These are phyloP conservation scores for Ophiostoma tasmaniense DNA, from an alignment of 2,329 filamentous ascomycete genomes.

Conservation along the genomic window DNA sequence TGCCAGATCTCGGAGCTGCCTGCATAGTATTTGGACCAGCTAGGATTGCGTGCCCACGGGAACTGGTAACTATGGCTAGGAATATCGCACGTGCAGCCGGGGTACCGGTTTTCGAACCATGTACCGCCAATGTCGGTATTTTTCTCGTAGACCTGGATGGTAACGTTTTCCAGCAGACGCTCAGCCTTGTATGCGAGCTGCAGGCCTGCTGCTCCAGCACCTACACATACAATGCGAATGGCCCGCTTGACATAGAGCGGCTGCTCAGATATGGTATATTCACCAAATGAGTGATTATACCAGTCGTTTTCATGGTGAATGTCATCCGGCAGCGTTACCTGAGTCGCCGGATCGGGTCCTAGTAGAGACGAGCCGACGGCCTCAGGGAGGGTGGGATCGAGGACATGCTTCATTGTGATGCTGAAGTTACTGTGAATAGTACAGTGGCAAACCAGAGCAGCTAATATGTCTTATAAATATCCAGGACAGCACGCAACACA, in stretches of 20 bases:
- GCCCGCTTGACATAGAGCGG: conserved; percentile 13
- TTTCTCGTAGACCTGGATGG: conserved; percentile 49
- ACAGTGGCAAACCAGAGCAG: not conserved
- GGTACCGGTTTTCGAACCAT: conserved; percentile 53
- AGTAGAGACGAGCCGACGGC: not conserved
- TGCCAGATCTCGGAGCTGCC: conserved; percentile 20
- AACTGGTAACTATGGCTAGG: conserved; percentile 55
- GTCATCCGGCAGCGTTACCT: not conserved
- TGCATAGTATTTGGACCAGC: conserved; percentile 28
- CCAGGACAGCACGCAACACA: not conserved
- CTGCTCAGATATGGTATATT: conserved; percentile 4
- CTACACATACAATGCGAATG: conserved; percentile 27
- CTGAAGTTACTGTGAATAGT: not conserved
- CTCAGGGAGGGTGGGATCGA: not conserved
- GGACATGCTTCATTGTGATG: not conserved
- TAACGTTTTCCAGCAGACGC: conserved; percentile 30
- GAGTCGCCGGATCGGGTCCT: not conserved
- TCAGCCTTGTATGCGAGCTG: conserved; percentile 16
- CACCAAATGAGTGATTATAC: conserved; percentile 13
- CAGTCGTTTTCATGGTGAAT: conserved; percentile 8
- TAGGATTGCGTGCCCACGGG: conserved; percentile 42
- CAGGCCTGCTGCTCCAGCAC: conserved; percentile 11
- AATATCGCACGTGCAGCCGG: conserved; percentile 48
- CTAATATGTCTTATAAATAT: not conserved
- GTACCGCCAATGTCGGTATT: conserved; percentile 47